phyloP scores from a whole-genome alignment of 2,329 filamentous ascomycete genomes.

The Paecilomyces formosus region DNA sequence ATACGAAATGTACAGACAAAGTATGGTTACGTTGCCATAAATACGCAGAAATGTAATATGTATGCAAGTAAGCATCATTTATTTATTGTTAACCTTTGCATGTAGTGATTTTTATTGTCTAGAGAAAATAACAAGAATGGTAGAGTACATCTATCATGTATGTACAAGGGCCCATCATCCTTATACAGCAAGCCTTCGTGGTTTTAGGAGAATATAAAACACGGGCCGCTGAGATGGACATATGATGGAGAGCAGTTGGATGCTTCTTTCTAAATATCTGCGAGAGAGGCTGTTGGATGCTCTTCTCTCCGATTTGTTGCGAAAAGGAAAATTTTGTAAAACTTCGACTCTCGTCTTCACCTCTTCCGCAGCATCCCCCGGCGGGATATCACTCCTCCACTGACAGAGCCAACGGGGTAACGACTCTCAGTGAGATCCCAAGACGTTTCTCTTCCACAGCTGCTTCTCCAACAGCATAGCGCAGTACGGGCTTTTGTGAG shows the following conservation, averaged over 20 bases:
- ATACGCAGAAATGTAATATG: not conserved
- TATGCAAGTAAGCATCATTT: not conserved
- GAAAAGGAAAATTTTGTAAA: not conserved
- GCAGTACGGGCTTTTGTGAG: not conserved
- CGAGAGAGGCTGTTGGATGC: conserved; percentile 35
- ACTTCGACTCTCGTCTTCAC: not conserved
- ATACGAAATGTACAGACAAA: not conserved
- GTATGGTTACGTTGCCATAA: not conserved
- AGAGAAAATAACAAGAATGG: not conserved
- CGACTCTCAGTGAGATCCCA: not conserved
- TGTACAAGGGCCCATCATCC: not conserved
- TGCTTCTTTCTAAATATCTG: conserved; percentile 34
- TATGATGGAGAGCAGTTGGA: conserved; percentile 35
- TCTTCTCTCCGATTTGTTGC: conserved; percentile 31
- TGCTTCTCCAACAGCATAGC: not conserved
- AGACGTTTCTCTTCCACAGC: not conserved
- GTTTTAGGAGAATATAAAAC: not conserved
- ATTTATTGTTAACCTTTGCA: too few species aligned
- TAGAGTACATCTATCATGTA: not conserved
- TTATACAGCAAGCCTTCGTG: not conserved
- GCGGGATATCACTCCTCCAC: not conserved
- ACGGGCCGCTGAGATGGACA: not conserved
- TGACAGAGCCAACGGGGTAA: not conserved
- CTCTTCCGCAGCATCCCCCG: not conserved
- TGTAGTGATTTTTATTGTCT: too few species aligned